phyloP scores from a whole-genome alignment of 169 alveolate genomes.

The Ichthyophthirius multifiliis region DNA sequence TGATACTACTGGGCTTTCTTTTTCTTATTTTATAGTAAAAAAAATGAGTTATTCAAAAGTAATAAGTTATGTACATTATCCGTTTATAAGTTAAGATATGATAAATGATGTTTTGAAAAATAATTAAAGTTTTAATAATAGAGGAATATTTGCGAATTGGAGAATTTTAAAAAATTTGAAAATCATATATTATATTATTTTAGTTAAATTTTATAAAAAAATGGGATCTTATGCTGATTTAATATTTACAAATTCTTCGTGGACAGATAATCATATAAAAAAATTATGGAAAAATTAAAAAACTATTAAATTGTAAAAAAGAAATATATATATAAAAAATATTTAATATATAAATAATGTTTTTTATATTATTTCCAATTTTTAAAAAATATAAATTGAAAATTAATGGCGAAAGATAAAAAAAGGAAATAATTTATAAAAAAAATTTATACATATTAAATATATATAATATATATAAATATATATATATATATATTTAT shows the following conservation, averaged over 20 bases:
- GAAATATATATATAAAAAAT: too few relatives aligned
- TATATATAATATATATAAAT: too few relatives aligned
- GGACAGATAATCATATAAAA: conserved; percentile 83
- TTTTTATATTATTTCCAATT: too few relatives aligned
- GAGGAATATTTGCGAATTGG: conserved; percentile 46
- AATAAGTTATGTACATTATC: conserved; percentile 82
- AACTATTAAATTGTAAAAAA: conserved; percentile 34
- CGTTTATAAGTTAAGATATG: conserved; percentile 82
- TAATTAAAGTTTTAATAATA: conserved; percentile 61
- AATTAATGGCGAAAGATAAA: too few relatives aligned
- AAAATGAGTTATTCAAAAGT: conserved; percentile 64
- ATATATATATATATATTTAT: background rate
- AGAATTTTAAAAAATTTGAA: conserved; percentile 45
- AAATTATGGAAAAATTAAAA: conserved; percentile 60
- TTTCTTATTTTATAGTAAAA: conserved; percentile 67
- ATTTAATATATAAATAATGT: too few relatives aligned
- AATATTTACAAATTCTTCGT: conserved; percentile 79
- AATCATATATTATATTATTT: conserved; percentile 58
- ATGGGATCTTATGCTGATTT: conserved; percentile 64
- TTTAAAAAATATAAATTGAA: too few relatives aligned
- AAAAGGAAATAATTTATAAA: too few relatives aligned
- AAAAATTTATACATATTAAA: too few relatives aligned
- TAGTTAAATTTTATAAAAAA: conserved; percentile 47
- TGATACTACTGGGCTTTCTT: conserved; percentile 87
- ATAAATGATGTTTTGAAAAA: conserved; percentile 40